Evolutionary conservation across 1,139 yeast genomes (phyloP), one percentile per base, ranked within the genome.

Genomic region (Cylindricascospora bacillispora): DNA sequence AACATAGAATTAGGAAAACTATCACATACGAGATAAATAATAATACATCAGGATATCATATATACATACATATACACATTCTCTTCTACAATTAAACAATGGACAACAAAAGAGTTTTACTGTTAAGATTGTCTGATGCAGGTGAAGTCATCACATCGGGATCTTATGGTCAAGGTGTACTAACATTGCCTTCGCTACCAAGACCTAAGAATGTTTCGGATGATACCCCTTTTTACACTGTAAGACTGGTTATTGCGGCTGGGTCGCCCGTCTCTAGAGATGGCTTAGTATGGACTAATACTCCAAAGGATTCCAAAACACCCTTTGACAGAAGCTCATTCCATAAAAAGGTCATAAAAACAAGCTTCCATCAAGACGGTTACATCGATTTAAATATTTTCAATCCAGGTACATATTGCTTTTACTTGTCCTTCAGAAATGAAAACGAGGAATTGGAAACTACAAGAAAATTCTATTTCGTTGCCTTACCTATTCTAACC

Each of bases 371-470:
- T 48, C 48, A 65, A 48, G 93, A 83, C 51, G 63, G 70, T 30
- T 53, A 61, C 24, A 57, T 86, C 15, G 73, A 70, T 34, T 60
- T 89, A 29, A 63, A 69, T 6, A 68, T 89, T 35, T 70, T 56
- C 45, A 57, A 52, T n/a, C 83, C 95, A 2, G 98, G 97, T 6
- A 67, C 93, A 3, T 89, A 67, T 54, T 67, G 79, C 37, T 86
- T 69, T 51, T 78, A 70, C 46, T 57, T 75, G 13, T 60, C 71
- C 13, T 74, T 70, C 45, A 55, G 60, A 22, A 57, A 57, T 19
- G 56, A 51, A 11, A 31, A 52, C 6, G 53, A 49, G 7, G 46
- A 57, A 26, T 40, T 62, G 28, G 50, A 50, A 16, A 57, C 66
- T 3, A 73, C 92, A 2, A 59, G 71, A 17, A 65, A 69, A 44